Evolutionary conservation across 768 basidiomycete species (phyloP), one percentile per base, ranked within the genome.

Genomic region (Filobasidium wieringae): DNA sequence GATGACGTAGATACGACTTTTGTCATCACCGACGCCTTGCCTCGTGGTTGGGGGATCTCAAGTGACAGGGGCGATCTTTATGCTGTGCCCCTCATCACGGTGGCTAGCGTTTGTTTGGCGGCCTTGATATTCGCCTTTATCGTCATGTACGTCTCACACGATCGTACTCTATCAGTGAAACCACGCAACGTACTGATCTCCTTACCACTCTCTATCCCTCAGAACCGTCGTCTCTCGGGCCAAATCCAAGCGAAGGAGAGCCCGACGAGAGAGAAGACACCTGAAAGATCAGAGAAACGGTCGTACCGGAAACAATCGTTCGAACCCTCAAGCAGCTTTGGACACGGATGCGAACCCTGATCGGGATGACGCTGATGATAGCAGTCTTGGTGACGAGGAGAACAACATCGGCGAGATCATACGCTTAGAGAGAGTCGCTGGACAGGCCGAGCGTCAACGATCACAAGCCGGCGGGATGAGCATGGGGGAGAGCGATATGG

Each of bases 11-110:
- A n/a, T 32, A 26, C 26, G 2, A 31, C 32, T 1, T 70, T 65
- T 61, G 62, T 64, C 12, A 60, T 72, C 24, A 64, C 67, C 14
- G 51, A 68, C 9, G 57, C 66, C 19, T 39, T 72, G 43, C 70
- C 70, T 4, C 59, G 55, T 15, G 69, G 72, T 15, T 73, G 72
- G 72, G 72, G 72, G 9, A 41, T 60, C 24, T 57, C 62, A n/a
- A 66, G 66, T 7, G 60, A 57, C 36, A 59, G 72, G 40, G 66
- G 70, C 4, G 64, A 65, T 45, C 63, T 70, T 22, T 73, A 73
- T 51, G 63, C 63, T 51, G 66, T 70, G 12, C 72, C 72, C 0
- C 60, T 73, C 19, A 73, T 73, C 27, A 68, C 62, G 15, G 63
- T 67, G 27, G 64, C 68, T 4, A 67, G 65, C 33, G 62, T 69